Conservation (phyloP, 2,329 filamentous ascomycete genomes). For the Fusarium sp. region DNA sequence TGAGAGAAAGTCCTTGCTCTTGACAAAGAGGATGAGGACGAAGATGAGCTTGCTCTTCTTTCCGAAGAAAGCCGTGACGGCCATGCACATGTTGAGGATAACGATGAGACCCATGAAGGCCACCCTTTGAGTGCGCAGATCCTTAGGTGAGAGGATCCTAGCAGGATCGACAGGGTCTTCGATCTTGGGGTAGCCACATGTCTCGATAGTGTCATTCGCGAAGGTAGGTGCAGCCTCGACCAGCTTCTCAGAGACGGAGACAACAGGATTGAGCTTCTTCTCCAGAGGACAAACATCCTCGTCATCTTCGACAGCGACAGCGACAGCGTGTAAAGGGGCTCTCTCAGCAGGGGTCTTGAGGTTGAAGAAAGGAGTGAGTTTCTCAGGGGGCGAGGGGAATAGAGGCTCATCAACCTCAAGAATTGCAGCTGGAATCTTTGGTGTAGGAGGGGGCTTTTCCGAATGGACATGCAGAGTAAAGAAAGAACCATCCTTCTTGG, state of each 20-base stretch:
- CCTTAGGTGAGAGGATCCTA: slow-evolving; percentile 12
- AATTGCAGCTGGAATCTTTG: neutral
- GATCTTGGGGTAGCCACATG: slow-evolving; percentile 35
- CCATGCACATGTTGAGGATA: slow-evolving; percentile 39
- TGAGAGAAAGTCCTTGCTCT: slow-evolving; percentile 44
- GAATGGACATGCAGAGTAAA: slow-evolving; percentile 6
- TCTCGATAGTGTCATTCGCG: slow-evolving; percentile 24
- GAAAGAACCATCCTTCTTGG: neutral
- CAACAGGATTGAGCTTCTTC: neutral
- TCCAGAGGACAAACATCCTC: slow-evolving; percentile 16
- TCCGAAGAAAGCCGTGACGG: slow-evolving; percentile 30
- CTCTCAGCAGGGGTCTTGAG: neutral
- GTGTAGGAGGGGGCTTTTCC: neutral
- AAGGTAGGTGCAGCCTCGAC: neutral
- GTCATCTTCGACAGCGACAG: neutral
- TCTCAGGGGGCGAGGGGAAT: neutral
- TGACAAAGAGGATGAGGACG: slow-evolving; percentile 34
- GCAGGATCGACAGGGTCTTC: slow-evolving; percentile 41
- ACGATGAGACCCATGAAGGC: slow-evolving; percentile 33
- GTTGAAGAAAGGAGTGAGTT: neutral
- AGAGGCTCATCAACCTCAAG: neutral
- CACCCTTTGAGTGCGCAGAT: slow-evolving; percentile 38
- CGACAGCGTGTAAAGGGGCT: neutral
- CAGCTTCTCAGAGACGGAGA: neutral
- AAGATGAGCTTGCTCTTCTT: slow-evolving; percentile 40